Evolutionary conservation across 2,329 filamentous ascomycete genomes (phyloP), one percentile per base, ranked within the genome.

Genomic region (Alternaria longipes): DNA sequence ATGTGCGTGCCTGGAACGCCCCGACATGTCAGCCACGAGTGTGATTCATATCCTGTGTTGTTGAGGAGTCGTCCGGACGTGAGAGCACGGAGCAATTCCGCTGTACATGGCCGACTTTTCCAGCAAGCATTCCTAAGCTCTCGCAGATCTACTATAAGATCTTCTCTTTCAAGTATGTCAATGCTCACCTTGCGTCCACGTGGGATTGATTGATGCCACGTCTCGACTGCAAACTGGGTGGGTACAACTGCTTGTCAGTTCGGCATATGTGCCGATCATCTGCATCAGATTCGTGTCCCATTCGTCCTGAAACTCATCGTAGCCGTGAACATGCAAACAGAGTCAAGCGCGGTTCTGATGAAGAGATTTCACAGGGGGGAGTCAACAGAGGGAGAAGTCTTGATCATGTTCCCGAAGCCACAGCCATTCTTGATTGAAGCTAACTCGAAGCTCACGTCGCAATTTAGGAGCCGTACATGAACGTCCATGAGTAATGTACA

Each of bases 401-500:
- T 12, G 8, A 24, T 36, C 46, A 24, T 53, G 44, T 55, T 45
- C 40, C n/a, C 46, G 47, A 38, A 41, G 38, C 30, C 58, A 63
- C 62, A 62, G 56, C 50, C 62, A 62, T 66, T 65, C 32, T 57
- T 61, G 24, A 54, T 63, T 65, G 50, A 47, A 65, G 58, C 66
- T 72, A 69, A 54, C 58, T 63, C 30, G 66, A 30, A 60, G 52
- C 52, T 59, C 53, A 42, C 42, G 55, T 56, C 62, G 55, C 63
- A 70, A 59, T 64, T 62, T 66, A 56, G 60, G 45, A 56, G 34
- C 56, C 38, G 45, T 56, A 59, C 32, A 60, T 54, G 38, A 56
- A 46, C 59, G 51, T 61, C 54, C 63, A 47, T 58, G 54, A 63
- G 34, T 71, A 70, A 56, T 71, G 67, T 74, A 73, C 71, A 74